Percentiles rank a stretch among this genome's conserved stretches.
Evolutionary conservation across 805 yeast species (phyloP).

Genomic region (Metschnikowia lunata): DNA sequence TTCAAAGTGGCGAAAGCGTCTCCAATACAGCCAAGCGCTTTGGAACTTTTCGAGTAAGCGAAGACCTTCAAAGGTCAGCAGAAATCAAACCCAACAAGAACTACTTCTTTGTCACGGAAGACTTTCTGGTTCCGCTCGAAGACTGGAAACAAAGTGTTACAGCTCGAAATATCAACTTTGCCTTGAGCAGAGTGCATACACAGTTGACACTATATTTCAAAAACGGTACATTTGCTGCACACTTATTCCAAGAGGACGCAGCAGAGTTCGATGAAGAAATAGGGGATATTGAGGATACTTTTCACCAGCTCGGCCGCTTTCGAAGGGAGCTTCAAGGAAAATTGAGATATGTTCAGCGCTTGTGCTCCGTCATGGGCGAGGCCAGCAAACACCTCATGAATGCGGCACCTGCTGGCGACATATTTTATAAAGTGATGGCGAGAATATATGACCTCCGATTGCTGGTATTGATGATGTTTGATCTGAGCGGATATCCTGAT

Average conservation of each 20-base stretch:
- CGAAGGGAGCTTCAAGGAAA: not conserved
- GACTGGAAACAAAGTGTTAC: not conserved
- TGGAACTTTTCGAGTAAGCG: no score
- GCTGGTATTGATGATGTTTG: not conserved
- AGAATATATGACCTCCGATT: not conserved
- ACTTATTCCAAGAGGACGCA: no score
- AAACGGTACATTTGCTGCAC: not conserved
- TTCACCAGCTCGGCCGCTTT: not conserved
- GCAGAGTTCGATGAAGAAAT: no score
- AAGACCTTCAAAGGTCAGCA: no score
- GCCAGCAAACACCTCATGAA: not conserved
- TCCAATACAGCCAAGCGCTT: no score
- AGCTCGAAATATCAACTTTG: not conserved
- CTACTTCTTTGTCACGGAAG: no score
- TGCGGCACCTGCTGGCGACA: not conserved
- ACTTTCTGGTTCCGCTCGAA: no score
- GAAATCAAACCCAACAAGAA: no score
- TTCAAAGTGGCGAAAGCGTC: no score
- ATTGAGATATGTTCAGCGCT: not conserved
- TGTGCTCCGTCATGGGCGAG: not conserved
- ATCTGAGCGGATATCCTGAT: not conserved
- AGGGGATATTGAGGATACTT: not conserved
- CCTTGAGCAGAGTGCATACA: not conserved
- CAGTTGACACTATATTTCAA: not conserved
- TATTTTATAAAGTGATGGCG: not conserved